Evolutionary conservation across 768 basidiomycete genomes (phyloP).

Genomic region (Pleurotus pulmonarius): DNA sequence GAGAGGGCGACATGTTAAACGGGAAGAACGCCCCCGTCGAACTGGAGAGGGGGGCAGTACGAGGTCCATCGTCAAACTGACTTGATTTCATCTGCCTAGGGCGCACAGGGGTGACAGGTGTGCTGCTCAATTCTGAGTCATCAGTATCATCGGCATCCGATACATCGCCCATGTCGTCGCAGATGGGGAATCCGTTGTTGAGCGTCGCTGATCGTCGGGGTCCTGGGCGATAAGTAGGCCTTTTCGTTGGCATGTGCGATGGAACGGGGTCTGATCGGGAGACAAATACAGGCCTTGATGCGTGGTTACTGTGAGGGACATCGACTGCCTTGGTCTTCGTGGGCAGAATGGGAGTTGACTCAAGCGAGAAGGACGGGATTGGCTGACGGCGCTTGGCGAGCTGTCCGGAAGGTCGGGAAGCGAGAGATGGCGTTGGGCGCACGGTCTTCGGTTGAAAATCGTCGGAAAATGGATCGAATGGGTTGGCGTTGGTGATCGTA

Average conservation of each 20-base stretch:
- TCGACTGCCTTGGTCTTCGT: constrained; percentile 44
- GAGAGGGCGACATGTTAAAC: constrained; percentile 24
- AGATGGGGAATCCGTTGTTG: constrained; percentile 56
- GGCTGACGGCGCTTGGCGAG: constrained; percentile 56
- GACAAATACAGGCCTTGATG: constrained; percentile 22
- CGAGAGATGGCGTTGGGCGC: constrained; percentile 36
- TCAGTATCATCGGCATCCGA: constrained; percentile 30
- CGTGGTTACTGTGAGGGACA: constrained; percentile 30
- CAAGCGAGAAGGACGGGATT: constrained; percentile 13
- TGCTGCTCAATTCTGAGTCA: constrained; percentile 19
- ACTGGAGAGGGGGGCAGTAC: constrained; percentile 46
- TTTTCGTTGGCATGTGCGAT: constrained; percentile 23
- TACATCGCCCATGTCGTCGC: constrained; percentile 65
- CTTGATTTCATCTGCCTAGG: constrained; percentile 22
- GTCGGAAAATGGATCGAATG: constrained; percentile 41
- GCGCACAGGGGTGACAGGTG: constrained; percentile 55
- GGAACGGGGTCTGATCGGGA: constrained; percentile 52
- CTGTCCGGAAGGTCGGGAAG: constrained; percentile 49
- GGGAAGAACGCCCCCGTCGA: constrained; percentile 29
- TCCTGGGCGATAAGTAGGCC: neutral
- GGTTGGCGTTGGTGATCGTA: constrained; percentile 35
- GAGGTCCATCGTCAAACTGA: constrained; percentile 36
- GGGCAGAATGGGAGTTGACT: constrained; percentile 24
- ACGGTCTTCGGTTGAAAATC: constrained; percentile 15
- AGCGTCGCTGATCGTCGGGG: constrained; percentile 18